phyloP scores from a whole-genome alignment of 192 early-diverging fungal species.

The Coemansia sp. region DNA sequence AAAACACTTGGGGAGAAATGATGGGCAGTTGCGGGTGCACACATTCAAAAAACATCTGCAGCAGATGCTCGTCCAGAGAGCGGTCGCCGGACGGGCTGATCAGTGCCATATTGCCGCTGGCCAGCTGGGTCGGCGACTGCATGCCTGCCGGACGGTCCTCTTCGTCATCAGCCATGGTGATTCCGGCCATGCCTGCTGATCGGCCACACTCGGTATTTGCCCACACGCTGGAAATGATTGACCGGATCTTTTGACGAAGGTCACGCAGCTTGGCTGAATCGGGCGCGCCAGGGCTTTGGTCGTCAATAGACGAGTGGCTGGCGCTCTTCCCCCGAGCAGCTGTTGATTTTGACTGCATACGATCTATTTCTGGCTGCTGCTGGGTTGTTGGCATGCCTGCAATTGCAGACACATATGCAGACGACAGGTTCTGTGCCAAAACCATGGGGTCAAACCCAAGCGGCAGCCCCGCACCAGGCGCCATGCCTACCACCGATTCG shows the following conservation, averaged over 20 bases:
- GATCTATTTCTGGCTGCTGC: background rate
- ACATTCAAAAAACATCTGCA: conserved; percentile 41
- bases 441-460: conserved; percentile 35
- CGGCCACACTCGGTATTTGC: conserved; percentile 48
- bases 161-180: conserved; percentile 40
- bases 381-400: conserved; percentile 15
- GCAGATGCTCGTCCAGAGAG: conserved; percentile 45
- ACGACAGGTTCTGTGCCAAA: conserved; percentile 46
- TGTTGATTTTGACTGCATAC: conserved; percentile 3
- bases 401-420: conserved; percentile 43
- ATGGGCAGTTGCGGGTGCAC: conserved; percentile 52
- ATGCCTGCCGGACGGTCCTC: conserved; percentile 1
- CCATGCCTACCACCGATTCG: conserved; percentile 11
- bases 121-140: conserved; percentile 3
- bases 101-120: conserved; percentile 4
- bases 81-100: conserved; percentile 39
- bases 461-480: conserved; percentile 4
- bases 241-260: conserved; percentile 30
- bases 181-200: conserved; percentile 48
- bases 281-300: background rate
- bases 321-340: conserved; percentile 42
- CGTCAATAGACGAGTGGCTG: conserved; percentile 25
- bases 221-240: conserved; percentile 51
- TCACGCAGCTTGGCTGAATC: conserved; percentile 34
- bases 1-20: conserved; percentile 28